Evolutionary conservation across 805 yeast species (phyloP).

Genomic region (Vanderwaltozyma tropicalis): DNA sequence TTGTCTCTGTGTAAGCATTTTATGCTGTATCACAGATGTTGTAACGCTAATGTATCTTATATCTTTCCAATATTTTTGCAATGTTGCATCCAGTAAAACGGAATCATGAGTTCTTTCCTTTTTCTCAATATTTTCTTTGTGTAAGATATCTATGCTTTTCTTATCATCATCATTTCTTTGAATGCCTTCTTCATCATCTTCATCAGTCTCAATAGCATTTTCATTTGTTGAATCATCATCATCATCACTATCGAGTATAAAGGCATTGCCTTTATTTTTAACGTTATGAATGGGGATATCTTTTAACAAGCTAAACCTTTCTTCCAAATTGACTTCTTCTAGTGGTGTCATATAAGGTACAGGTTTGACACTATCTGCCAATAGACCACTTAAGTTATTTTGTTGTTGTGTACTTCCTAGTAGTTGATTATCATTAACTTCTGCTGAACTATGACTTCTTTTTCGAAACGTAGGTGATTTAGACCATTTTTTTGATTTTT

Average conservation of each 20-base stretch:
- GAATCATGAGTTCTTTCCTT: background rate
- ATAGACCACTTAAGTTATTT: background rate
- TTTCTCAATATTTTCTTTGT: too few relatives aligned
- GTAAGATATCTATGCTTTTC: too few relatives aligned
- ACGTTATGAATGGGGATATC: conserved; percentile 1
- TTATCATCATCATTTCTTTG: background rate
- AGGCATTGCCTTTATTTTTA: background rate
- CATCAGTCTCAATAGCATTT: background rate
- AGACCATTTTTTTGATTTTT: conserved; percentile 14
- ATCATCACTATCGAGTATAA: too few relatives aligned
- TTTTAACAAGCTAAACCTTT: background rate
- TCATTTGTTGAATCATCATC: background rate
- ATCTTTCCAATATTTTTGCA: conserved; percentile 19
- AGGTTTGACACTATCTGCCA: background rate
- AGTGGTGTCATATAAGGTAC: background rate
- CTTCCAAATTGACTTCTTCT: background rate
- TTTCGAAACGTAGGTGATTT: conserved; percentile 10
- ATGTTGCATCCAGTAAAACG: conserved; percentile 13
- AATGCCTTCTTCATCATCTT: background rate
- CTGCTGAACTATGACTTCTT: background rate
- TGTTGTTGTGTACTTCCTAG: background rate
- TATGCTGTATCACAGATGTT: conserved; percentile 17
- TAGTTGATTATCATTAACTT: background rate
- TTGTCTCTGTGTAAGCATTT: conserved; percentile 18
- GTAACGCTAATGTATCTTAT: conserved; percentile 19